Base-by-base conservation (phyloP, 345 rosid genomes). In the Rhodamnia rubescens region DNA sequence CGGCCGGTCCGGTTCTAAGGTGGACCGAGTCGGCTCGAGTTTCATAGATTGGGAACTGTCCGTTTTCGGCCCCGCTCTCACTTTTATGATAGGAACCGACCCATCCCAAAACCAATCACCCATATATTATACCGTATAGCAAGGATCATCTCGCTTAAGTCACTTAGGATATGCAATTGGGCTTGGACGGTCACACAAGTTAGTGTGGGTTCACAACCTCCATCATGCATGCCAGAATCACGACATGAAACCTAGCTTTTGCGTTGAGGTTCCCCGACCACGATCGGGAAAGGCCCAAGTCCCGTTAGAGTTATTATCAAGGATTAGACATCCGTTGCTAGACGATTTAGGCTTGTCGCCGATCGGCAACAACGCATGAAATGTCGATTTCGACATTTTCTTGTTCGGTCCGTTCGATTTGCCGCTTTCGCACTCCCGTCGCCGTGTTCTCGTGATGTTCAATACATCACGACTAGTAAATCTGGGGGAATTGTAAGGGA, bases 1-100 rank as follows among this genome's bases (percentile, higher is more conserved):
- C 1, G 0, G 3, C 1, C 5, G 0, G 3, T 27, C 21, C 8
- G 0, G 2, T 27, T 58, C 1, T 58, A 13, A 2, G 69, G 18
- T 58, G 8, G 69, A n/a, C 5, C 12, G 11, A 8, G 2, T 0
- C 18, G 13, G n/a, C n/a, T 58, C 27, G 8, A 0, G 0, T 6
- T n/a, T 5, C 0, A 0, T 4, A 27, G 6, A 59, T 1, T 27
- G 14, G 2, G 0, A 59, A 59, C 16, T 27, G 27, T 12, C 32
- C 5, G 2, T 27, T 4, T 59, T 36, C 2, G 7, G 0, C 13
- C 9, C 20, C 2, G 75, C 44, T 32, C 44, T 4, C 1, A 21
- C 22, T 61, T 29, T 15, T 11, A 29, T 2, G 11, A 1, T 27
- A 15, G 74, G 42, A 61, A 29, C 11, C 0, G 1, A 29, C 11